Conservation (phyloP, 768 basidiomycete genomes). For the Pholiota molesta region DNA sequence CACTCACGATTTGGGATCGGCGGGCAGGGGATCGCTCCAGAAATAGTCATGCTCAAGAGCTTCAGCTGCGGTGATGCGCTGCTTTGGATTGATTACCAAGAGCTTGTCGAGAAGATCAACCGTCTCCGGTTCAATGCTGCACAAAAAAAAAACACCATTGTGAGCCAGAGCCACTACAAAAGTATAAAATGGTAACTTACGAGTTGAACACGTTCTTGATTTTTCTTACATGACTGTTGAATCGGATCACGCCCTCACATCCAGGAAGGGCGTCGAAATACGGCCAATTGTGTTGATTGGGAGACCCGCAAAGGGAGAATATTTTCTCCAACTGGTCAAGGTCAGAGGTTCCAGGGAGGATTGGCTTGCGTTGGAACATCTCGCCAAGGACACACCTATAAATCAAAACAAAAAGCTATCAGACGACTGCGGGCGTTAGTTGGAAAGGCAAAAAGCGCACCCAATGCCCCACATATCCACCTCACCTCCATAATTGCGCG, state of each 20-base stretch:
- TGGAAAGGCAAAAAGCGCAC: constrained; percentile 42
- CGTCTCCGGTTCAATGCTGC: constrained; percentile 71
- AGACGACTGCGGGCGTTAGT: not conserved
- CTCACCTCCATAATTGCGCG: constrained; percentile 87
- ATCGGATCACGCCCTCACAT: constrained; percentile 77
- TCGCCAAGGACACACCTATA: constrained; percentile 92
- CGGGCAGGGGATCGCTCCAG: constrained; percentile 88
- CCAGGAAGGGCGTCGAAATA: constrained; percentile 76
- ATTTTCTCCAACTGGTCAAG: constrained; percentile 92
- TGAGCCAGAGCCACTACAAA: not conserved
- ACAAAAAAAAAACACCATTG: not conserved
- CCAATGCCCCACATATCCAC: constrained; percentile 99
- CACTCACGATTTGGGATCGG: constrained; percentile 78
- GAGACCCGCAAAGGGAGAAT: constrained; percentile 87
- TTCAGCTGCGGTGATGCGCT: constrained; percentile 81
- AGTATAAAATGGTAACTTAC: constrained; percentile 40
- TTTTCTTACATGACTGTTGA: constrained; percentile 53
- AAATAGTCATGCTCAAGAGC: constrained; percentile 95
- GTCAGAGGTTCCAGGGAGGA: constrained; percentile 86
- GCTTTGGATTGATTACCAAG: constrained; percentile 79
- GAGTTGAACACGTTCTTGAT: constrained; percentile 60
- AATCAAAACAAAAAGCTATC: not conserved
- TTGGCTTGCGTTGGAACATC: constrained; percentile 88
- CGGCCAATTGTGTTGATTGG: constrained; percentile 82
- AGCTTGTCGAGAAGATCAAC: constrained; percentile 83